Conservation (phyloP, 1,284 basidiomycete species). For the Ustanciosporium gigantosporum region DNA sequence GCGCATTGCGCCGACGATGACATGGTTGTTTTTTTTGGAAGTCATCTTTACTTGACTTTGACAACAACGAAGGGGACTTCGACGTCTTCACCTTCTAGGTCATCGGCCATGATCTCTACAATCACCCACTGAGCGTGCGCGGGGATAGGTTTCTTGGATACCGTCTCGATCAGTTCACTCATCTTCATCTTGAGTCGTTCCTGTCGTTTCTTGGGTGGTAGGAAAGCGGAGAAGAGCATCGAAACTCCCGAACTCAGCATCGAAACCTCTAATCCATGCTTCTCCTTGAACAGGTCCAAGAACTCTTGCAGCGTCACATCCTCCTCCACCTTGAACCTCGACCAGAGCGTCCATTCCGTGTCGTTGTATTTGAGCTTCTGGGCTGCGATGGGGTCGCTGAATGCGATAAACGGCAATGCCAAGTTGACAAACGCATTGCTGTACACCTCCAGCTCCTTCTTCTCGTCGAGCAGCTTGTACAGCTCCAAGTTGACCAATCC, state of each 20-base stretch:
- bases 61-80: constrained; percentile 61
- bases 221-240: constrained; percentile 82
- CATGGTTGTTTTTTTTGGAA: too few species aligned
- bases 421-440: constrained; percentile 96
- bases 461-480: constrained; percentile 92
- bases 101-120: constrained; percentile 91
- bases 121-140: constrained; percentile 72
- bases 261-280: constrained; percentile 84
- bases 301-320: constrained; percentile 88
- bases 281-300: constrained; percentile 78
- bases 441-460: constrained; percentile 88
- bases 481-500: constrained; percentile 95
- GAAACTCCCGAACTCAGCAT: constrained; percentile 98
- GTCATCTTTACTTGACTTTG: constrained; percentile 34
- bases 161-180: constrained; percentile 85
- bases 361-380: constrained; percentile 62
- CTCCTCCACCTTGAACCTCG: constrained; percentile 82
- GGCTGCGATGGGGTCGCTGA: constrained; percentile 96
- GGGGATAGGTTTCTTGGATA: constrained; percentile 66
- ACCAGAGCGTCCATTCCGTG: constrained; percentile 97
- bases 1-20: too few species aligned
- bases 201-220: constrained; percentile 55
- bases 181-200: constrained; percentile 66
- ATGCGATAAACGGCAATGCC: constrained; percentile 97
- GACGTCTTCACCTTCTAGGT: constrained; percentile 77